Base-by-base conservation (phyloP, 2,329 filamentous ascomycete genomes). In the Aspergillus fumigatus region DNA sequence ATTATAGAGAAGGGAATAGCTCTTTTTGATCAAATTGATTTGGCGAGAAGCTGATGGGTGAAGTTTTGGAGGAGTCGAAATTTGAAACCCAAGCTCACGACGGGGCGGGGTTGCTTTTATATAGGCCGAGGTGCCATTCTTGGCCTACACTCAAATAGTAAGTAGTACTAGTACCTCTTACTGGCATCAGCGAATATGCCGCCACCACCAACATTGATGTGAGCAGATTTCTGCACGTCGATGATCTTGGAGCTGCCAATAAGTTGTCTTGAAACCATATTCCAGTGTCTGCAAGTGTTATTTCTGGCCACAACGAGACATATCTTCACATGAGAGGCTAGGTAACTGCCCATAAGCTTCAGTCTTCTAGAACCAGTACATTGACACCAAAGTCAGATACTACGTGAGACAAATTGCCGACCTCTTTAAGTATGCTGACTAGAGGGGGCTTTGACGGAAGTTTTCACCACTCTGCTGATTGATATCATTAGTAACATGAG, bases 151-250 rank as follows among this genome's bases (percentile, higher is more conserved):
- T 23, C 23, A 3, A 47, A 19, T 23, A 47, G 43, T 23, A 23
- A 23, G 3, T n/a, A n/a, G n/a, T n/a, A n/a, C n/a, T n/a, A n/a
- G n/a, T 23, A 25, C 23, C 14, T 47, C 14, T 14, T 26, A 25
- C 43, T 38, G 43, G 21, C 43, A 14, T 47, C 43, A 47, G 43
- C 43, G 14, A 47, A 7, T 14, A 7, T 21, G 14, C 4, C 43
- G 21, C 43, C 43, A 47, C 23, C 23, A 7, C 23, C 21, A 14
- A 25, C 11, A 26, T 47, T 23, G 21, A n/a, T 41, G 54, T 64
- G 65, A 65, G 67, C 61, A 62, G 52, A 68, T 67, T 66, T 65
- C 62, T 67, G 67, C 58, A 63, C 32, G 29, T 55, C 19, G 23
- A 9, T 19, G 51, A 10, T 32, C 29, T 50, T 19, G 25, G 23